phyloP scores from a whole-genome alignment of 2,329 filamentous ascomycete genomes.

The Raffaelea albimanens region DNA sequence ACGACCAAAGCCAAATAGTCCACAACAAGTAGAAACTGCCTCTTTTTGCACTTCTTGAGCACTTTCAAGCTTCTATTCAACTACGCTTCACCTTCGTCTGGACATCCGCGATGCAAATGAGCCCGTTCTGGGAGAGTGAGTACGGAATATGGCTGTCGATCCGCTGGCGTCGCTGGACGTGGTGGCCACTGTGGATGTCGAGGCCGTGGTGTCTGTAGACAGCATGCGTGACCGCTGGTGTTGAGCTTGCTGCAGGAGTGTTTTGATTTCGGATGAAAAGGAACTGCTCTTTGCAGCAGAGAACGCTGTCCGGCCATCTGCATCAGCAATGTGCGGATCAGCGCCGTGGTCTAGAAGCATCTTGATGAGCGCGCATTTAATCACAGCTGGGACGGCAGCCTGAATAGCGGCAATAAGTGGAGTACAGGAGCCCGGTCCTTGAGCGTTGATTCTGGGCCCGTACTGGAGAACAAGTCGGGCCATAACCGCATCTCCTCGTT shows the following conservation, averaged over 20 bases:
- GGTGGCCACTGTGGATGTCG: neutral
- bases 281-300: neutral
- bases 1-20: no score
- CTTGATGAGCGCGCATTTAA: neutral
- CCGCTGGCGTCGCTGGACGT: neutral
- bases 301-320: slow-evolving; percentile 2
- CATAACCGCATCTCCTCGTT: slow-evolving; percentile 1
- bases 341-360: slow-evolving; percentile 1
- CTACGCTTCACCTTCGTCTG: neutral
- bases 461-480: neutral
- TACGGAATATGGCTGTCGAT: neutral
- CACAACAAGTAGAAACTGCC: no score
- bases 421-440: slow-evolving; percentile 2
- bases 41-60: no score
- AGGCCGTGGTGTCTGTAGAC: neutral
- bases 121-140: neutral
- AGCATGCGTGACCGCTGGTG: neutral
- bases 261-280: slow-evolving; percentile 1
- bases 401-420: slow-evolving; percentile 1
- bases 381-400: neutral
- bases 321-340: slow-evolving; percentile 1
- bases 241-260: neutral
- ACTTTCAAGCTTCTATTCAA: no score
- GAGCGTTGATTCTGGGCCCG: slow-evolving; percentile 1
- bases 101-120: neutral